Evolutionary conservation across 495 filamentous ascomycete genomes (phyloP), one percentile per base, ranked within the genome.

Genomic region (Pyrenula massariospora): DNA sequence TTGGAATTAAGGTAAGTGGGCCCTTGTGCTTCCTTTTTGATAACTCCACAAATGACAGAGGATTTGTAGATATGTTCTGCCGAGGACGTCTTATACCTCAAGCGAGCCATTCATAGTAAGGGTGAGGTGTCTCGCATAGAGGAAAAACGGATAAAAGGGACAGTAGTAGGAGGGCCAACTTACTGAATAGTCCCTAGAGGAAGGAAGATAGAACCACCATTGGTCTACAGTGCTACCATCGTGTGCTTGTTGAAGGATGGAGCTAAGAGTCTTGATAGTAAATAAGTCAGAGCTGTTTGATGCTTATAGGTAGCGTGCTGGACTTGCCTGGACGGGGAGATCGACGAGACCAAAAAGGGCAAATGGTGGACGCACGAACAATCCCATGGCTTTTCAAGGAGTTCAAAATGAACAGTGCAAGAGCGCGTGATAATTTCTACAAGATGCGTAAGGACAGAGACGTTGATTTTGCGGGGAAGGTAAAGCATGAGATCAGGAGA

Each of bases 131-230:
- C n/a, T n/a, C n/a, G n/a, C n/a, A n/a, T n/a, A n/a, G 31, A 42
- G 15, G 31, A 42, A 15, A 15, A 8, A 42, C 8, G 31, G 31
- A 42, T 5, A 42, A 15, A 42, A 5, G 15, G 31, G 8, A 15
- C 31, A 15, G 8, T 5, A 5, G 31, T 15, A 42, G 31, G 31
- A 42, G 31, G 15, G 15, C 31, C 31, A 42, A 15, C 31, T 42
- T 42, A 42, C 31, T 19, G 22, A 15, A 19, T 58, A 56, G 22
- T 56, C 24, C 21, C 5, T 24, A 2, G 24, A n/a, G 15, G 31
- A 42, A n/a, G 53, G 24, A 15, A 58, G 31, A 42, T 58, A 58
- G 12, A n/a, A 56, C 53, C 24, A 56, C 56, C 56, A 58, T 20
- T 15, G 24, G n/a, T 19, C 20, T 23, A 58, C 56, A 5, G 21